Evolutionary conservation across 164 flowering plant species (phyloP).

Genomic region (Kalanchoe fedtschenkoi): DNA sequence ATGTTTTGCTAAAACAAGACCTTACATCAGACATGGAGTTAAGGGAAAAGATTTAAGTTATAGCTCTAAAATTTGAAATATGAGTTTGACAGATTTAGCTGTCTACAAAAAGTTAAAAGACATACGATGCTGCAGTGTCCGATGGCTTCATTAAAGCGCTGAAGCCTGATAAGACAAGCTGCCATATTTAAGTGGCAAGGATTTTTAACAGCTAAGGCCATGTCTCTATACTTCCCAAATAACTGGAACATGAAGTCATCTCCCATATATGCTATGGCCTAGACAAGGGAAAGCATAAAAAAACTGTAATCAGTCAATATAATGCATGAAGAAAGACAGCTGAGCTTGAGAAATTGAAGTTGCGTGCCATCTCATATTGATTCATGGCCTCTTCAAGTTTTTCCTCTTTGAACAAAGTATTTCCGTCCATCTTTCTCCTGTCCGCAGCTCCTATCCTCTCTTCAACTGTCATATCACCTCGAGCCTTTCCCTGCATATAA

Average conservation of each 20-base stretch:
- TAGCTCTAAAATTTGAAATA: background rate
- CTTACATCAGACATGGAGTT: background rate
- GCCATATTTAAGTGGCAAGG: constrained; percentile 97
- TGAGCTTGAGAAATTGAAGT: constrained; percentile 10
- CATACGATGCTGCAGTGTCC: constrained; percentile 84
- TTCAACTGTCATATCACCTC: constrained; percentile 92
- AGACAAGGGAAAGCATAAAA: constrained; percentile 6
- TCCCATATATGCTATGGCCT: constrained; percentile 98
- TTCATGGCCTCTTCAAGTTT: constrained; percentile 96
- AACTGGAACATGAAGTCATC: constrained; percentile 97
- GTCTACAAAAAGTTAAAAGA: constrained; percentile 2
- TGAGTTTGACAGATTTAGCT: background rate
- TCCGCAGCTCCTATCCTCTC: constrained; percentile 94
- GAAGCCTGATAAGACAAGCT: constrained; percentile 80
- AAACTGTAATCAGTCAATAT: background rate
- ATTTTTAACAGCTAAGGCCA: constrained; percentile 95
- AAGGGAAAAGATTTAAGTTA: constrained; percentile 1
- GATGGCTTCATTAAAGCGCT: constrained; percentile 82
- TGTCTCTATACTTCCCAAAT: constrained; percentile 82
- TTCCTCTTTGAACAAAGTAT: constrained; percentile 73
- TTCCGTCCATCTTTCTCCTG: constrained; percentile 87
- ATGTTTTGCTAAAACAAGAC: background rate
- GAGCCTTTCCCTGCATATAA: constrained; percentile 93
- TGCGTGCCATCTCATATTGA: constrained; percentile 92
- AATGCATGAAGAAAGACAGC: background rate